These are phyloP conservation scores for Fusarium agapanthi DNA, from an alignment of 2,329 filamentous ascomycete species.

Conservation along the genomic window DNA sequence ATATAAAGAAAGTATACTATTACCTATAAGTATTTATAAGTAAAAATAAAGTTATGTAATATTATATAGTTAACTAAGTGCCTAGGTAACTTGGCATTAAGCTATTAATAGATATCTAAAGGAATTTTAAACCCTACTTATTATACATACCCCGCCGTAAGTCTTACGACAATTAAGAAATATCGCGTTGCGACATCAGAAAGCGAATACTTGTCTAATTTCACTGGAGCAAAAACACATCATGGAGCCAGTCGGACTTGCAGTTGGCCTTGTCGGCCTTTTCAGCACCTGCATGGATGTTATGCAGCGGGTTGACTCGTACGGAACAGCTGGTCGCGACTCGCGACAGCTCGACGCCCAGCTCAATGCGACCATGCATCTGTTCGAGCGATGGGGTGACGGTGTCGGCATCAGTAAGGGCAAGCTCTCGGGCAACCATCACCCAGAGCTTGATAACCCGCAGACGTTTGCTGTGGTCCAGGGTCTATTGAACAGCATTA, in stretches of 20 bases:
- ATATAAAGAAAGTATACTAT: too few species aligned
- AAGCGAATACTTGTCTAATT: fast-evolving
- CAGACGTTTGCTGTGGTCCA: fast-evolving
- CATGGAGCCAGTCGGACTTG: not conserved
- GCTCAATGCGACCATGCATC: not conserved
- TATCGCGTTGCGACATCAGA: not conserved
- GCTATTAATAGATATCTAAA: too few species aligned
- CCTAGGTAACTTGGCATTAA: too few species aligned
- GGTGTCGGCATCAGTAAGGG: not conserved
- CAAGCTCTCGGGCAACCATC: not conserved
- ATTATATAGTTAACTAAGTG: too few species aligned
- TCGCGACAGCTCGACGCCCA: not conserved
- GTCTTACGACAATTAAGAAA: not conserved
- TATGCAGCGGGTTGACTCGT: not conserved
- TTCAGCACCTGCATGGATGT: not conserved
- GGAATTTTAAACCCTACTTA: too few species aligned
- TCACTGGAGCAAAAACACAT: fast-evolving
- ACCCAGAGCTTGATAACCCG: not conserved
- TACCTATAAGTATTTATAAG: too few species aligned
- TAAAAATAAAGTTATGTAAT: too few species aligned
- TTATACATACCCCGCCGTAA: not conserved
- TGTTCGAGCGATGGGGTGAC: not conserved
- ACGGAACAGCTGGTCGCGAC: not conserved
- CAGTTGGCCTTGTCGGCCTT: not conserved
- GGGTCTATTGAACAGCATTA: not conserved